Conservation (phyloP, 2,329 filamentous ascomycete genomes). For the Pseudonectria foliicola region DNA sequence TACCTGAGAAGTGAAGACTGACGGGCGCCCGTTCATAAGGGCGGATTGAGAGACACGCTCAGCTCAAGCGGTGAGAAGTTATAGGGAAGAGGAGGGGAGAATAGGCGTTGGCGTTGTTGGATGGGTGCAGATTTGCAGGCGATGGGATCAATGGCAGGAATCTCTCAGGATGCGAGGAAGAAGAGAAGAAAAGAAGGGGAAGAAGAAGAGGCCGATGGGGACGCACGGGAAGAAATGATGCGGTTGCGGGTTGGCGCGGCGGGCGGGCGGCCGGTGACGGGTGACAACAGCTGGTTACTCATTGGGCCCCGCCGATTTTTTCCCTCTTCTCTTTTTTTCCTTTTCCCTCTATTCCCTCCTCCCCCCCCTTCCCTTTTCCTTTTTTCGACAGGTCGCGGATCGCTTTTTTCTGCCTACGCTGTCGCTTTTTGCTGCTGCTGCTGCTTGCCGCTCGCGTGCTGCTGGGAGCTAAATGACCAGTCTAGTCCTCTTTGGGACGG, state of each 20-base stretch:
- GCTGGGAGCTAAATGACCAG: no score
- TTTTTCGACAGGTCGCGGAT: background rate
- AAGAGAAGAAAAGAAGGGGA: slow-evolving; percentile 6
- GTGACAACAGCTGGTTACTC: slow-evolving; percentile 19
- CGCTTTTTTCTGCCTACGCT: background rate
- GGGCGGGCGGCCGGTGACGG: background rate
- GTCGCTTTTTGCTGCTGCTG: background rate
- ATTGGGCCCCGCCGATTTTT: slow-evolving; percentile 14
- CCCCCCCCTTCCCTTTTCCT: background rate
- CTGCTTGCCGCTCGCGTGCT: no score
- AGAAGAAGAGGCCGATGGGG: no score
- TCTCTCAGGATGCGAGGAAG: slow-evolving; percentile 7
- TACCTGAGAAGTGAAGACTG: slow-evolving; percentile 84
- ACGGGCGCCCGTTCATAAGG: slow-evolving; percentile 81
- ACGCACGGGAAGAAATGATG: slow-evolving; percentile 4
- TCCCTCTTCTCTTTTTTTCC: slow-evolving; percentile 9
- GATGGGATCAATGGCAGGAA: background rate
- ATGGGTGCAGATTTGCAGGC: background rate
- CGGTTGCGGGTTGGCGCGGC: background rate
- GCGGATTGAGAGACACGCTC: slow-evolving; percentile 43
- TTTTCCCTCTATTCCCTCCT: background rate
- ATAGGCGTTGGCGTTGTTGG: background rate
- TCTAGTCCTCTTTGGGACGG: no score
- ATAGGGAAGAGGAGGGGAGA: slow-evolving; percentile 10
- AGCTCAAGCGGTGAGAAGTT: slow-evolving; percentile 20